A percentile compares a stretch with the other conserved stretches of the same genome.
phyloP scores from a whole-genome alignment of 352 stramenopile species.

The Phytophthora fragariae region DNA sequence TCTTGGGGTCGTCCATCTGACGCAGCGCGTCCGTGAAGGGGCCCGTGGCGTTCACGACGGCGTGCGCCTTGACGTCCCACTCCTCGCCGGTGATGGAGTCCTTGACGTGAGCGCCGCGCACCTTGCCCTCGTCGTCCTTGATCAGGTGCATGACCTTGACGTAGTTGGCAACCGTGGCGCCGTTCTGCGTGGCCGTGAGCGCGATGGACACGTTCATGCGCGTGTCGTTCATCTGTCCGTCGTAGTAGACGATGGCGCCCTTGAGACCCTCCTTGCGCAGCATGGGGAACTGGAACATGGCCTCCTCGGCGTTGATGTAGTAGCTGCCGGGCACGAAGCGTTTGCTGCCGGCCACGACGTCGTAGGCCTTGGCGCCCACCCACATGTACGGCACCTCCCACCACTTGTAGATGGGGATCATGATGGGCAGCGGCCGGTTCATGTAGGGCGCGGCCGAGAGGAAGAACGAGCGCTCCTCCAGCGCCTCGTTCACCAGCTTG shows the following conservation, averaged over 20 bases:
- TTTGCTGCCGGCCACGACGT: slow-evolving; percentile 91
- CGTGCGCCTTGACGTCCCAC: slow-evolving; percentile 90
- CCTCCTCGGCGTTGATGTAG: slow-evolving; percentile 93
- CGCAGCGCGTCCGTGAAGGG: slow-evolving; percentile 93
- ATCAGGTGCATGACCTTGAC: slow-evolving; percentile 88
- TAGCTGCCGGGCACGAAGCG: slow-evolving; percentile 90
- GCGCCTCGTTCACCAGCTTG: slow-evolving; percentile 93
- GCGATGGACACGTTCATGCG: slow-evolving; percentile 95
- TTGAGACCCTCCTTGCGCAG: slow-evolving; percentile 93
- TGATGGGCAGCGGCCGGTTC: slow-evolving; percentile 94
- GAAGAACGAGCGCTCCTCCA: slow-evolving; percentile 95
- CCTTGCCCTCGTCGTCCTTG: slow-evolving; percentile 89
- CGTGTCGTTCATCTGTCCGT: slow-evolving; percentile 96
- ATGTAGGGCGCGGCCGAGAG: slow-evolving; percentile 94
- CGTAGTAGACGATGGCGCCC: slow-evolving; percentile 92
- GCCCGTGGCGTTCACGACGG: slow-evolving; percentile 95
- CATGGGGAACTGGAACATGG: slow-evolving; percentile 95
- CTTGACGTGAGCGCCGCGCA: slow-evolving; percentile 88
- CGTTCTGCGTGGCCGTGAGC: slow-evolving; percentile 94
- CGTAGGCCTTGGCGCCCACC: slow-evolving; percentile 93
- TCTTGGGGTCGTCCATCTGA: slow-evolving; percentile 93
- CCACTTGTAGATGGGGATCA: slow-evolving; percentile 97
- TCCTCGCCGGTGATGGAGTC: slow-evolving; percentile 91
- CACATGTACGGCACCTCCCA: slow-evolving; percentile 96
- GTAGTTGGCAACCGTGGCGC: slow-evolving; percentile 93